These are phyloP conservation scores for Cyberlindnera suaveolens DNA, from an alignment of 805 yeast genomes.

Conservation along the genomic window DNA sequence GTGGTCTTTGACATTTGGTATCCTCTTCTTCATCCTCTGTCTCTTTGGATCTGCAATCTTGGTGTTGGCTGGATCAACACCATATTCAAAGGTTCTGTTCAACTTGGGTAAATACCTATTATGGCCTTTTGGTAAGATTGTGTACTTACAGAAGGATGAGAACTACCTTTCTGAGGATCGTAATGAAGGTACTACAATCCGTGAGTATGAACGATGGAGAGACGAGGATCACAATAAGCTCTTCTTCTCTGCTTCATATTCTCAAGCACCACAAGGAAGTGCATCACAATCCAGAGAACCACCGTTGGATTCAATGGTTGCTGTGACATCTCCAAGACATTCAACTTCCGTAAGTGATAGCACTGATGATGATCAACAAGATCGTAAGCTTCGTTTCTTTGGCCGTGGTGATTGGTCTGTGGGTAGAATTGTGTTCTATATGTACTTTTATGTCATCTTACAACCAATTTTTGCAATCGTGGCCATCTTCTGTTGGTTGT, in stretches of 20 bases:
- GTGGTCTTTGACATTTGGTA: conserved; percentile 75
- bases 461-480: conserved; percentile 60
- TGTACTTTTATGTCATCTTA: conserved; percentile 59
- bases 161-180: conserved; percentile 82
- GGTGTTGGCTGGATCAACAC: conserved; percentile 39
- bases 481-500: conserved; percentile 65
- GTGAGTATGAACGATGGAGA: conserved; percentile 88
- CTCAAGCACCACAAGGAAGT: not conserved
- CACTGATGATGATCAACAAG: conserved; percentile 19
- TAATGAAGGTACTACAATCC: conserved; percentile 77
- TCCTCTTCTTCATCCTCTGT: conserved; percentile 50
- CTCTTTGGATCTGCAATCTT: conserved; percentile 39
- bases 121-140: conserved; percentile 87
- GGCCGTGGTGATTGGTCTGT: conserved; percentile 91
- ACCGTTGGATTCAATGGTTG: not conserved
- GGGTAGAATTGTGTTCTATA: conserved; percentile 73
- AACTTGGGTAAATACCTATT: conserved; percentile 66
- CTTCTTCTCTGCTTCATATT: conserved; percentile 45
- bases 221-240: conserved; percentile 66
- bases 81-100: conserved; percentile 56
- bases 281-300: not conserved
- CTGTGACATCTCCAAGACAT: not conserved
- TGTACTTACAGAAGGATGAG: conserved; percentile 69
- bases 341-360: not conserved
- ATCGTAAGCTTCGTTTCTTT: conserved; percentile 51